Evolutionary conservation across 139 green algal species (phyloP), one percentile per base, ranked within the genome.

Genomic region (Chlorella sp.): DNA sequence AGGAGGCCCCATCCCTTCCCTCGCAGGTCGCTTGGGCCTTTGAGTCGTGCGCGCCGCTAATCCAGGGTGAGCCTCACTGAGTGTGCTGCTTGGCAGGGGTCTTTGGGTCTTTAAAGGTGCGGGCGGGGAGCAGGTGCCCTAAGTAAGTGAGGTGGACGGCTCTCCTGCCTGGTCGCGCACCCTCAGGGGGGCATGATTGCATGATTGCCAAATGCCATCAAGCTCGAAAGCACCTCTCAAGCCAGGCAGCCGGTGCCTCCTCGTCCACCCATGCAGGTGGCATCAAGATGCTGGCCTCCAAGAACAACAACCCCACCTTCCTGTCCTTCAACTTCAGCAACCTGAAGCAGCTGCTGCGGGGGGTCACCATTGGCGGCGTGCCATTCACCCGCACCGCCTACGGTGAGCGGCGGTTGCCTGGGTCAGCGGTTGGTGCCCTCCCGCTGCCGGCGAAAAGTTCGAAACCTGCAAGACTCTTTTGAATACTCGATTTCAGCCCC

Each of bases 241-340:
- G n/a, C n/a, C n/a, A n/a, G n/a, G n/a, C n/a, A n/a, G n/a, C n/a
- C n/a, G n/a, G 32, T 73, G 65, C 65, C 65, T 14, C 7, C 69
- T 32, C 32, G 17, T 6, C 73, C 44, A 38, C 46, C 64, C 34
- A 20, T 56, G 62, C 58, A 83, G 80, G 80, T 28, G 58, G 56
- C 56, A 89, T 89, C 67, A 46, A 48, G 0, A 85, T 85, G 80
- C 70, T 76, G 67, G 41, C 80, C 46, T 51, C 28, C 36, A 36
- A 77, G 8, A 48, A 41, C n/a, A 85, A 77, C 67, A 44, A 40
- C 30, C 22, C 32, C 0, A 76, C 56, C 22, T 85, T 68, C 67
- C 34, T 85, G 30, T 19, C 22, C 40, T 85, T 8, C 73, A 82
- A 82, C 56, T 38, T 70, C 19, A 58, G n/a, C 80, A 85, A 85